Evolutionary conservation across 2,329 filamentous ascomycete genomes (phyloP).

Genomic region (Septoria linicola): DNA sequence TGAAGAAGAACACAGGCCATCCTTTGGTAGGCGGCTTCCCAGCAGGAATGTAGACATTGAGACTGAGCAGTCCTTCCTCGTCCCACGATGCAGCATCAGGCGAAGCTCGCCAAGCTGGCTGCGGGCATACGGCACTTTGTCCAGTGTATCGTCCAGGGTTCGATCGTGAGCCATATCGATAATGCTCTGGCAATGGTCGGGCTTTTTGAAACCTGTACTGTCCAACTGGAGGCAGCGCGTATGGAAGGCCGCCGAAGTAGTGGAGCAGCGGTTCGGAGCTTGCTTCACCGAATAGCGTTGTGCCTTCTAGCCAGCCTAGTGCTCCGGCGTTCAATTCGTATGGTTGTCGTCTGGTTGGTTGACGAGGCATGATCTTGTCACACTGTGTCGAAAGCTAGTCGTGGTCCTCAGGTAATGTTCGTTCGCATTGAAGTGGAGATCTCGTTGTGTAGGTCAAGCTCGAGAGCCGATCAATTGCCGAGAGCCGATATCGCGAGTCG

Average conservation of each 20-base stretch:
- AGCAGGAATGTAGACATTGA: conserved; percentile 56
- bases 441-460: neutral
- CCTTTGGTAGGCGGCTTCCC: conserved; percentile 47
- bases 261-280: conserved; percentile 42
- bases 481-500: no score
- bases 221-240: conserved; percentile 52
- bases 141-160: conserved; percentile 50
- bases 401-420: no score
- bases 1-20: conserved; percentile 60
- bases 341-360: conserved; percentile 13
- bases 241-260: conserved; percentile 58
- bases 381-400: neutral
- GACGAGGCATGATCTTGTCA: conserved; percentile 3
- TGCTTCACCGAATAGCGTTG: conserved; percentile 41
- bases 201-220: conserved; percentile 53
- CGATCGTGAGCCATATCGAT: conserved; percentile 52
- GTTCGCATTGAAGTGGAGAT: no score
- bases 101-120: conserved; percentile 40
- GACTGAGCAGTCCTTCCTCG: conserved; percentile 56
- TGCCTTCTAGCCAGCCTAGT: conserved; percentile 52
- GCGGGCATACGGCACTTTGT: conserved; percentile 50
- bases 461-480: neutral
- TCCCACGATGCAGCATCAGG: conserved; percentile 39
- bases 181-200: conserved; percentile 48
- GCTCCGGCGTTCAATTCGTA: conserved; percentile 42